Evolutionary conservation across 345 rosid genomes (phyloP).

Genomic region (Ceriops tagal): DNA sequence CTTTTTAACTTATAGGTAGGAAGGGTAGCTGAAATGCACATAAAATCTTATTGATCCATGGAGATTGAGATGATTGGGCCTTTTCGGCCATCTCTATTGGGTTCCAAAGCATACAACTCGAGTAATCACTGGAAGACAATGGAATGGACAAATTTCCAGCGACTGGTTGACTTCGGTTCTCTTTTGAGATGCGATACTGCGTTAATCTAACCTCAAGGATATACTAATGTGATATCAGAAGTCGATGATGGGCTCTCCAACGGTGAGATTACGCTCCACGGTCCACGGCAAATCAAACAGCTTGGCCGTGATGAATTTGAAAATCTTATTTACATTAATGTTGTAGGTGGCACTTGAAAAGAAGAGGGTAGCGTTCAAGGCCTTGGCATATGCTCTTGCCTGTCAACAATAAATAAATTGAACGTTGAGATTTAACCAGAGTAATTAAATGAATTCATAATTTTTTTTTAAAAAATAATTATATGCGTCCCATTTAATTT

Average conservation of each 20-base stretch:
- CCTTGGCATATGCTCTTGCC: constrained; percentile 92
- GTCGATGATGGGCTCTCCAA: constrained; percentile 90
- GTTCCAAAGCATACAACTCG: constrained; percentile 3
- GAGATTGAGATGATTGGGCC: not conserved
- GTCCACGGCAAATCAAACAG: constrained; percentile 87
- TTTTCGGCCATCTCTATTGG: not conserved
- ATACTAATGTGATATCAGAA: constrained; percentile 32
- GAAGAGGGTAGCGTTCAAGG: constrained; percentile 76
- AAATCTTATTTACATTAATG: constrained; percentile 90
- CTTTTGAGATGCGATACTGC: not conserved
- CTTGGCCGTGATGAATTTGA: constrained; percentile 92
- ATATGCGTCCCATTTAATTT: too few relatives aligned
- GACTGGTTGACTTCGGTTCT: constrained; percentile 10
- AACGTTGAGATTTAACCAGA: too few relatives aligned
- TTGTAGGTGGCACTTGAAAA: constrained; percentile 89
- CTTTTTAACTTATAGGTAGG: too few relatives aligned
- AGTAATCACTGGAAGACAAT: not conserved
- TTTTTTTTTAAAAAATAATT: too few relatives aligned
- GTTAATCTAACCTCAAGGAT: not conserved
- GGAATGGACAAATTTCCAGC: not conserved
- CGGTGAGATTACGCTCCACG: constrained; percentile 71
- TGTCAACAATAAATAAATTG: constrained; percentile 20
- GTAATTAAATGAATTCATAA: too few relatives aligned
- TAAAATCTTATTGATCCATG: too few relatives aligned
- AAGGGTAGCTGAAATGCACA: too few relatives aligned